Base-by-base conservation (phyloP, 306 rosid genomes). In the Prunus mira region DNA sequence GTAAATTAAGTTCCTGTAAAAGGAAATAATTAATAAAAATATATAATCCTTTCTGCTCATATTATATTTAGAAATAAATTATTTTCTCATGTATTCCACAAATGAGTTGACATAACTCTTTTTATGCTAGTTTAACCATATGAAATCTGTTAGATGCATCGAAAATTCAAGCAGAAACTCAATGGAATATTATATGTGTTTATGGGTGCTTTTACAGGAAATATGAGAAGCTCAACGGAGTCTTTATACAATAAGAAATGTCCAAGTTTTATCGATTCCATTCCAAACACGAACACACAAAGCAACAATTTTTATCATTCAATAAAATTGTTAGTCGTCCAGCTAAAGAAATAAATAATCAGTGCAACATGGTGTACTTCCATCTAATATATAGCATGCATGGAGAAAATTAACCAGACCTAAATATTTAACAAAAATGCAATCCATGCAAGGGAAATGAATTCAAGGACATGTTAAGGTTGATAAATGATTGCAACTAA, bases 1-100 rank as follows among this genome's bases (percentile, higher is more conserved):
- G 93, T 80, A 94, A 86, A 30, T 88, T 86, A 75, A 94, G 89
- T 79, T 92, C 98, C 97, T 91, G 91, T 38, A 47, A 79, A 69
- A 69, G 62, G 38, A 71, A 73, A 71, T 77, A 76, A 66, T 30
- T 57, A 49, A 45, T 14, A 49, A 17, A 60, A 30, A 41, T 30
- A 27, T 49, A 61, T 57, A 12, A 47, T 22, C 71, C 10, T 22
- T 57, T 17, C 3, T 6, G 9, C 14, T 54, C 11, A 32, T 32
- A 41, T 32, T 14, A 9, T 69, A 49, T 72, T 12, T 22, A 13
- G 22, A 20, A 5, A 47, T 25, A 13, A 74, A 74, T 19, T 6
- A 28, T 60, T 25, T 60, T 27, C 60, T 46, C 51, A 61, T 50
- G 46, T 19, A 28, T 45, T 14, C 27, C 61, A 65, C 51, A 51